Base-by-base conservation (phyloP, 768 basidiomycete genomes). In the Hygrophorus russula region DNA sequence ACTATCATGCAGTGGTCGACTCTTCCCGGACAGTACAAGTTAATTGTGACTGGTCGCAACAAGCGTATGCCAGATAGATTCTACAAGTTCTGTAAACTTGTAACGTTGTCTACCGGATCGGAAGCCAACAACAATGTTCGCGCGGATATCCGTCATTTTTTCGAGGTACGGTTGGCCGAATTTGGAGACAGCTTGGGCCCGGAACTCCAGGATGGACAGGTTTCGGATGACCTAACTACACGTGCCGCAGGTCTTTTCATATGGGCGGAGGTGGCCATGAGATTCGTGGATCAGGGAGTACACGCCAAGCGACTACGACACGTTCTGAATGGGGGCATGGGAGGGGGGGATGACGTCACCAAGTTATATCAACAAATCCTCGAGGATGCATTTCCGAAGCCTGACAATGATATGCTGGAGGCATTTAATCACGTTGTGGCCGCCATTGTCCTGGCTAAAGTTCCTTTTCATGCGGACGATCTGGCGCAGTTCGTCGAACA, bases 191-290 rank as follows among this genome's bases (percentile, higher is more conserved):
- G 15, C 19, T 28, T 31, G 24, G 17, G 19, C 29, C 36, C 19
- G 5, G 33, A 30, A 19, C 15, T 24, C 24, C 24, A 7, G 24
- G 39, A 27, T 8, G 44, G 18, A 10, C 2, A 10, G 9, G 29
- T 28, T 14, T 8, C 37, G n/a, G 36, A 38, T 13, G 7, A 19
- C 4, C 17, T 43, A 12, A 43, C 42, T 10, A 20, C 12, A 6
- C 42, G 42, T 10, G 42, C 43, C n/a, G 43, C 43, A 9, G 43
- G 43, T 5, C 43, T 45, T 37, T 45, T 45, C 28, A 45, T 45
- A 2, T 37, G 44, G 44, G 44, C 44, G n/a, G 34, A 45, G 14
- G 38, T 36, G 4, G 35, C 24, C 13, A 15, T 38, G 24, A 38
- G 5, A 37, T 45, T 45, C 17, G 27, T 45, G 19, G 35, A 36